Evolutionary conservation across 176 grass and related monocot species (phyloP).

Genomic region (Phragmites australis): DNA sequence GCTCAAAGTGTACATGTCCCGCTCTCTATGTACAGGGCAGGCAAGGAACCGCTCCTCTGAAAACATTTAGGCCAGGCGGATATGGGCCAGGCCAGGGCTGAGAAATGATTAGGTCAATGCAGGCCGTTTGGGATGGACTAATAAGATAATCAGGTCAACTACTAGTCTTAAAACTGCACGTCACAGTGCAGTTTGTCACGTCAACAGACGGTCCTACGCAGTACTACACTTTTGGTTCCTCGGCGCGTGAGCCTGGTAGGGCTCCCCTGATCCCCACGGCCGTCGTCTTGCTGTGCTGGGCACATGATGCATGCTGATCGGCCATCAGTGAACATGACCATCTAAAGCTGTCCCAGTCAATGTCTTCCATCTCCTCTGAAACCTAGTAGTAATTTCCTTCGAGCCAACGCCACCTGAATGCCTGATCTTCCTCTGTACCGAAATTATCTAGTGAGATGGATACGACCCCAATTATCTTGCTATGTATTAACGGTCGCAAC

Average conservation of each 20-base stretch:
- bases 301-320: too few species aligned
- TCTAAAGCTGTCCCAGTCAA: too few species aligned
- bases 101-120: conserved; percentile 7
- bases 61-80: not conserved
- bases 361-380: too few species aligned
- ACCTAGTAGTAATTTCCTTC: too few species aligned
- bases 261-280: not conserved
- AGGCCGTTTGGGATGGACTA: not conserved
- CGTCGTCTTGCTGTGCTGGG: not conserved
- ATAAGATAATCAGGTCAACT: not conserved
- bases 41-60: not conserved
- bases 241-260: not conserved
- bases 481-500: too few species aligned
- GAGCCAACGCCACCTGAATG: too few species aligned
- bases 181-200: conserved; percentile 13
- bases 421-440: too few species aligned
- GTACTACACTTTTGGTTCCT: not conserved
- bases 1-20: conserved; percentile 7
- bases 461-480: too few species aligned
- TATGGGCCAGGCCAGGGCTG: not conserved
- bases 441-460: too few species aligned
- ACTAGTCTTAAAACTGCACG: not conserved
- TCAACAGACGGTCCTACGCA: not conserved
- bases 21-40: not conserved
- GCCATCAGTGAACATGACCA: too few species aligned